Base-by-base conservation (phyloP, 805 yeast genomes). In the Tetrapisispora arboricola region DNA sequence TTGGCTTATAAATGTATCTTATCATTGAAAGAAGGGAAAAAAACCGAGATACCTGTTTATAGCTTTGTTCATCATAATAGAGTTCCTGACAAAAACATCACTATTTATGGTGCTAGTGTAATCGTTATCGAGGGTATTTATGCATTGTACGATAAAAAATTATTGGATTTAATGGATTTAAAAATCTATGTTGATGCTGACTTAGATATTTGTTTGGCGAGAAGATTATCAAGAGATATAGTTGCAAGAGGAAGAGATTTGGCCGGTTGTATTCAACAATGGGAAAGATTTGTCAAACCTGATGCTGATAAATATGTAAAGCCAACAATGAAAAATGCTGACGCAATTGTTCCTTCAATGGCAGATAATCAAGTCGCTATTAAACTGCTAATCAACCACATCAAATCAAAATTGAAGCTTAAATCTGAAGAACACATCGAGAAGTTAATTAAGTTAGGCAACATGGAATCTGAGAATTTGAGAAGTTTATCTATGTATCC, bases 141-240 rank as follows among this genome's bases (percentile, higher is more conserved):
- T 57, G 86, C 95, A 0, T 61, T 92, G 33, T 77, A 80, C 46
- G 86, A 82, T 56, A 69, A 71, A 36, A 71, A 87, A 32, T 61
- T 92, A 15, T 62, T 81, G 40, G 80, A 74, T 11, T 54, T 87
- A 53, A 82, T 88, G 81, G 94, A 90, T 53, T 68, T 86, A 44
- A 90, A 84, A 60, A 75, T 90, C 16, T 92, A 78, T 58, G 96
- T 92, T 3, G 96, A 90, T 50, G 92, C 96, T 2, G 97, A 88
- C 54, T 68, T 87, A 49, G 98, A 92, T 57, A 75, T 90, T 13
- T 92, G 98, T 61, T 69, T 92, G 50, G 88, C 95, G 4, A 71
- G 98, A 53, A 70, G 98, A 51, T 65, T 92, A 33, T 76, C 84
- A 4, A 70, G 98, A 54, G 98, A 92, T 58, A 87, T 86, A 40